Evolutionary conservation across 805 yeast genomes (phyloP).

Genomic region (Ogataea pini): DNA sequence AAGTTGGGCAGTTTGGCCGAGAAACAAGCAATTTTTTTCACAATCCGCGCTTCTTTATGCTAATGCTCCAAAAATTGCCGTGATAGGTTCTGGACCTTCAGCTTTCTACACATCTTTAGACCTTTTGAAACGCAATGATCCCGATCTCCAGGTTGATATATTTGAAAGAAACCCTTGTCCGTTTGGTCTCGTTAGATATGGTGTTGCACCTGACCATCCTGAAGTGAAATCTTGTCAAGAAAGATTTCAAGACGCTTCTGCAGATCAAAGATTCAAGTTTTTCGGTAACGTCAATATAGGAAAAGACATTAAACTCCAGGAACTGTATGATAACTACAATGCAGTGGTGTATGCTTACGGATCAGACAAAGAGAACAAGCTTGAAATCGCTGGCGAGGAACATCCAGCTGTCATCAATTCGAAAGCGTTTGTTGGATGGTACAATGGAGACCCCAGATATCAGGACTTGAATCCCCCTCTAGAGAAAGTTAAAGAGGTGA

Average conservation of each 20-base stretch:
- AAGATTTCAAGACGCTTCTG: slow-evolving; percentile 57
- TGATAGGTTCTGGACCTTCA: slow-evolving; percentile 95
- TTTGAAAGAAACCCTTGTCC: slow-evolving; percentile 89
- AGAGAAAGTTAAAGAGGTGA: slow-evolving; percentile 59
- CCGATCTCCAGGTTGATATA: slow-evolving; percentile 54
- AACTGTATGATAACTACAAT: slow-evolving; percentile 60
- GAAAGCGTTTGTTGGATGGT: slow-evolving; percentile 91
- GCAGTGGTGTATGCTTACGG: slow-evolving; percentile 84
- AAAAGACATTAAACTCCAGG: slow-evolving; percentile 50
- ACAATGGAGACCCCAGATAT: slow-evolving; percentile 81
- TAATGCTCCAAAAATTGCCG: slow-evolving; percentile 51
- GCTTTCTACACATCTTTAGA: slow-evolving; percentile 89
- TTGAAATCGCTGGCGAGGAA: slow-evolving; percentile 60
- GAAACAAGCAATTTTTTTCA: not conserved
- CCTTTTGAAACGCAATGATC: slow-evolving; percentile 45
- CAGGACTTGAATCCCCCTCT: slow-evolving; percentile 56
- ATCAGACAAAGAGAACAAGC: slow-evolving; percentile 55
- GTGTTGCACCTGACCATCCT: slow-evolving; percentile 99
- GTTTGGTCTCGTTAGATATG: slow-evolving; percentile 86
- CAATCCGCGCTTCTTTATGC: not conserved
- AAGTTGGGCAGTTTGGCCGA: not conserved
- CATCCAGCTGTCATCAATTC: slow-evolving; percentile 75
- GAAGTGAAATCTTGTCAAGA: slow-evolving; percentile 88
- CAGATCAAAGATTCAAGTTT: slow-evolving; percentile 48
- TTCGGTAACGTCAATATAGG: slow-evolving; percentile 77